These are phyloP conservation scores for Aureobasidium namibiae DNA, from an alignment of 2,329 filamentous ascomycete genomes.

Conservation along the genomic window DNA sequence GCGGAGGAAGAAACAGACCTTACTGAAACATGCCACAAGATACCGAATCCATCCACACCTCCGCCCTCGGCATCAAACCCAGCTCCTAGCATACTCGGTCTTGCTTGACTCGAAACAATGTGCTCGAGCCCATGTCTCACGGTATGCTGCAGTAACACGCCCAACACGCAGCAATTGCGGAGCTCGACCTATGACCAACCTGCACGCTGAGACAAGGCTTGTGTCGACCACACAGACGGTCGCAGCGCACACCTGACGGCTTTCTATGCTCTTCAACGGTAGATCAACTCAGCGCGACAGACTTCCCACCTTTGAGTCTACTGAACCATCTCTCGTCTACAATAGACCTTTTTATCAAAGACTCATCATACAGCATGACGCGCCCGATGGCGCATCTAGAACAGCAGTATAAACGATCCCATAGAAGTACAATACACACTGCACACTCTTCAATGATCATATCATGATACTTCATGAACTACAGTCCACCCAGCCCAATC, in stretches of 20 bases:
- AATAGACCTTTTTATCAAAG: not conserved
- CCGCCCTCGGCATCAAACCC: not conserved
- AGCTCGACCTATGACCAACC: no score
- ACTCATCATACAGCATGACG: not conserved
- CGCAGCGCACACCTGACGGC: not conserved
- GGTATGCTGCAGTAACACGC: no score
- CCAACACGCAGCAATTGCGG: not conserved
- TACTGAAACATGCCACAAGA: constrained; percentile 1
- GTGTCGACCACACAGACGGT: not conserved
- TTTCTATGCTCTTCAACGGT: not conserved
- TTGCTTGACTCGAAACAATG: not conserved
- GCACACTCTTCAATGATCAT: not conserved
- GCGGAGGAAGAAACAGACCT: constrained; percentile 18
- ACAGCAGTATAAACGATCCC: not conserved
- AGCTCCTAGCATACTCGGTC: not conserved
- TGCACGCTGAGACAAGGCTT: not conserved
- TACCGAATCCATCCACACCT: not conserved
- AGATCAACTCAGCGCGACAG: not conserved
- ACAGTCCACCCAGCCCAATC: not conserved
- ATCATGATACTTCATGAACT: not conserved
- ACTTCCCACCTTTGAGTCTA: not conserved
- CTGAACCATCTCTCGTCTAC: not conserved
- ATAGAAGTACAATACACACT: not conserved
- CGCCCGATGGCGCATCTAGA: not conserved
- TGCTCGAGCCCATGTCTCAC: no score